Percentiles rank a stretch among this genome's conserved stretches.
Evolutionary conservation across 805 yeast species (phyloP).

Genomic region (Metschnikowia chrysomelidarum): DNA sequence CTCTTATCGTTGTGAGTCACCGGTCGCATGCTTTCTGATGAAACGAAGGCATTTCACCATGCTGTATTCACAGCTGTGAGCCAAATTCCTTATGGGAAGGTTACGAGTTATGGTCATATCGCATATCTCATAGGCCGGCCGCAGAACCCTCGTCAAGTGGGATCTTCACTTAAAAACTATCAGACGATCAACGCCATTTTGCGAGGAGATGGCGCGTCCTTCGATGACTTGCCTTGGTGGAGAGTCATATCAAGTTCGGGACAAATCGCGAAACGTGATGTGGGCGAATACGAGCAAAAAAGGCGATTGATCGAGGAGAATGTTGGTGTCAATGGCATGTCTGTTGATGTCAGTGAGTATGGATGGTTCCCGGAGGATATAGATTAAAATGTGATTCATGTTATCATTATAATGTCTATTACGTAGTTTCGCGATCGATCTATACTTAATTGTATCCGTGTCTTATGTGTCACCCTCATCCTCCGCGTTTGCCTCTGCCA

Average conservation of each 20-base stretch:
- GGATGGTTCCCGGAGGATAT: slow-evolving; percentile 74
- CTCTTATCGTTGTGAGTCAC: no score
- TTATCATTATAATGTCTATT: not conserved
- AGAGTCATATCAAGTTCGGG: slow-evolving; percentile 68
- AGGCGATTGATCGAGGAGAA: slow-evolving; percentile 47
- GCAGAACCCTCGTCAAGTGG: slow-evolving; percentile 70
- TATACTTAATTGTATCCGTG: not conserved
- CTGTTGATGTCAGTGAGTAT: slow-evolving; percentile 41
- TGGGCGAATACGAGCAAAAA: slow-evolving; percentile 48
- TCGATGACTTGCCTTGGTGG: slow-evolving; percentile 72
- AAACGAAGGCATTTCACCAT: slow-evolving; percentile 54
- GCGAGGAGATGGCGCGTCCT: slow-evolving; percentile 20
- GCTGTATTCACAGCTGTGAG: slow-evolving; percentile 57
- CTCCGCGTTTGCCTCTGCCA: slow-evolving; percentile 14
- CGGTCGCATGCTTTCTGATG: slow-evolving; percentile 30
- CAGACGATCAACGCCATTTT: slow-evolving; percentile 23
- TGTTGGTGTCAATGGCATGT: slow-evolving; percentile 30
- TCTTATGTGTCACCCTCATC: not conserved
- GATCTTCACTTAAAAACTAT: slow-evolving; percentile 59
- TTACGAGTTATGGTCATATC: slow-evolving; percentile 69
- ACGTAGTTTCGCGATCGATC: not conserved
- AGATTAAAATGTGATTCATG: not conserved
- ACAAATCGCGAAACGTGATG: slow-evolving; percentile 51
- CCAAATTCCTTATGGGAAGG: slow-evolving; percentile 59
- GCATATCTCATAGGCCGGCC: slow-evolving; percentile 65